Base-by-base conservation (phyloP, 1,284 basidiomycete species). In the Puccinia hordei region DNA sequence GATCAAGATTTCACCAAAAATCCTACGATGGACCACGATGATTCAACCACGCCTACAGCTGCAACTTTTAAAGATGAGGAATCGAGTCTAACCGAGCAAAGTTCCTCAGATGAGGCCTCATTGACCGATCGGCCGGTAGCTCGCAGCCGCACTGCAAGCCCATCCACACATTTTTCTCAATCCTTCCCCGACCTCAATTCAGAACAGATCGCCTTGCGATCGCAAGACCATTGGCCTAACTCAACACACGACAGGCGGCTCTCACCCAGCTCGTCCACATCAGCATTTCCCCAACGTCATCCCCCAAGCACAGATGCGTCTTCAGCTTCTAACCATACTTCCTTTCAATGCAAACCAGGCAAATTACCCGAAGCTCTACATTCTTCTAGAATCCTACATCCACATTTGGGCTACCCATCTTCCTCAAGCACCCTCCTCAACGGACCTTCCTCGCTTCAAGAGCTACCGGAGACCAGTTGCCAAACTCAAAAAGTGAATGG, bases 71-170 rank as follows among this genome's bases (percentile, higher is more conserved):
- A 80, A 49, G 78, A 80, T 53, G 78, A 73, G 5, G 78, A 80
- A 80, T 80, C 78, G 19, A 80, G 78, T 57, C 22, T 80, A 41
- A 80, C 78, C 22, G 78, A 80, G 44, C 78, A 80, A 65, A 80
- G 78, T 55, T 80, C 78, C 17, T 80, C 78, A 2, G 78, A 80
- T 35, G 78, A 80, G 24, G 78, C 53, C 57, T 74, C 53, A 44
- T 61, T n/a, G 30, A 74, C 73, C 15, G 57, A 74, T 59, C 57
- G 57, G 19, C 74, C 61, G 33, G 8, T 35, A 17, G 24, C 49
- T 66, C 44, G 30, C 24, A 76, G 24, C 38, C 61, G 19, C 22
- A 51, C 46, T 76, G 27, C 15, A 17, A 74, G 35, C 8, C 49
- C 61, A 66, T 49, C n/a, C 61, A 44, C 63, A n/a, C 19, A 63